These are phyloP conservation scores for Vaccinium vitisidaea DNA, from an alignment of 148 eudicot genomes.

Conservation along the genomic window DNA sequence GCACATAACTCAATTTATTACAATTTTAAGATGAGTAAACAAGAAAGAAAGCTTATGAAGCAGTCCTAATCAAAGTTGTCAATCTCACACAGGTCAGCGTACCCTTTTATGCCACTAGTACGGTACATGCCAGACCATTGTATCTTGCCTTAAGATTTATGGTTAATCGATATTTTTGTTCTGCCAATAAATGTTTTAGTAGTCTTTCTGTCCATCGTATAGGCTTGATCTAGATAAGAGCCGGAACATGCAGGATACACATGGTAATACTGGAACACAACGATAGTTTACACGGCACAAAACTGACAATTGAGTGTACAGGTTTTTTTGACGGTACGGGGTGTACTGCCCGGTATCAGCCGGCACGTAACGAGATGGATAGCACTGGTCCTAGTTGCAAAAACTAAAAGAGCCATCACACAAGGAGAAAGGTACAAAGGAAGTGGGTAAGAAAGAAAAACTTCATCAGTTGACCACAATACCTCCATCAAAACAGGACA, in stretches of 20 bases:
- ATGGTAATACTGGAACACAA: background rate
- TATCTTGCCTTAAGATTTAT: background rate
- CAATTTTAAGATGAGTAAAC: no score
- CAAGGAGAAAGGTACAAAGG: background rate
- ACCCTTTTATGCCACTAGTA: background rate
- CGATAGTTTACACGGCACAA: background rate
- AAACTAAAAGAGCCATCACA: background rate
- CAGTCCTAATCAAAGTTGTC: background rate
- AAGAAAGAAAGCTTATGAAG: background rate
- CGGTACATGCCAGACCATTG: background rate
- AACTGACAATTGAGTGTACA: background rate
- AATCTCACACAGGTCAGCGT: background rate
- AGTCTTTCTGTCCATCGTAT: background rate
- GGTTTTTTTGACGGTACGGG: background rate
- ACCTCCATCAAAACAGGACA: background rate
- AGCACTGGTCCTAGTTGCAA: background rate
- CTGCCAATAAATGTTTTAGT: background rate
- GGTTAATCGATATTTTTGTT: background rate
- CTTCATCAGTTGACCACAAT: background rate
- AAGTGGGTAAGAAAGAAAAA: background rate
- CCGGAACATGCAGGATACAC: background rate
- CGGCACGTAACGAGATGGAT: background rate
- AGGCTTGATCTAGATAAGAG: background rate
- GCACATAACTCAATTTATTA: background rate
- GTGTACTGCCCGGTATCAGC: background rate